Conservation (phyloP, 2,329 filamentous ascomycete species). For the Neopestalotiopsis sp. region DNA sequence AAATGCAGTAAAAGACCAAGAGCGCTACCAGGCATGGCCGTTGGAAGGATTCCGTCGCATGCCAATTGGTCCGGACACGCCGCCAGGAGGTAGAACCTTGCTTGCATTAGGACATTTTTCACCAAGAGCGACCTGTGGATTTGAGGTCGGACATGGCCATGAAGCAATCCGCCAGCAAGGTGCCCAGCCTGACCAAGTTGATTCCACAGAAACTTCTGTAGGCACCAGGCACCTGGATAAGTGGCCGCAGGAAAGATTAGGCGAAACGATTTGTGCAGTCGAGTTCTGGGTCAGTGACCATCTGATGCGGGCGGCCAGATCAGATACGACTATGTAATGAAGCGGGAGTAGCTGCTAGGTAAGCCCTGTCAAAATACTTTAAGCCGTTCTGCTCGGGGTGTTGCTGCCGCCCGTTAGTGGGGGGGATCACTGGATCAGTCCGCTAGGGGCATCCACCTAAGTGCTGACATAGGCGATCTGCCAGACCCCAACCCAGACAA, state of each 20-base stretch:
- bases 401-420: conserved; percentile 10
- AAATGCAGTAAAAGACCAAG: neutral
- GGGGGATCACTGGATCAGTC: conserved; percentile 2
- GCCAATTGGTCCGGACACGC: conserved; percentile 9
- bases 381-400: neutral
- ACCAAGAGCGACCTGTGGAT: neutral
- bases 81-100: conserved; percentile 12
- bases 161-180: neutral
- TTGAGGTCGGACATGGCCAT: neutral
- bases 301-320: neutral
- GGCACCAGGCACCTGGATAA: neutral
- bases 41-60: neutral
- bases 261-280: neutral
- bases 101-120: neutral
- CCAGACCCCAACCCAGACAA: neutral
- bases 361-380: neutral
- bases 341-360: neutral
- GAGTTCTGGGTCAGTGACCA: neutral
- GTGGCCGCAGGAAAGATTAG: neutral
- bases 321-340: neutral
- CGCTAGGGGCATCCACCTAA: neutral
- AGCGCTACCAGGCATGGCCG: neutral
- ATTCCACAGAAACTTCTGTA: neutral
- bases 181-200: neutral
- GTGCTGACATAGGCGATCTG: conserved; percentile 4